Percentiles rank a stretch among this genome's conserved stretches.
Conservation (phyloP, 192 early-diverging fungal genomes). For the Geosiphon pyriformis region DNA sequence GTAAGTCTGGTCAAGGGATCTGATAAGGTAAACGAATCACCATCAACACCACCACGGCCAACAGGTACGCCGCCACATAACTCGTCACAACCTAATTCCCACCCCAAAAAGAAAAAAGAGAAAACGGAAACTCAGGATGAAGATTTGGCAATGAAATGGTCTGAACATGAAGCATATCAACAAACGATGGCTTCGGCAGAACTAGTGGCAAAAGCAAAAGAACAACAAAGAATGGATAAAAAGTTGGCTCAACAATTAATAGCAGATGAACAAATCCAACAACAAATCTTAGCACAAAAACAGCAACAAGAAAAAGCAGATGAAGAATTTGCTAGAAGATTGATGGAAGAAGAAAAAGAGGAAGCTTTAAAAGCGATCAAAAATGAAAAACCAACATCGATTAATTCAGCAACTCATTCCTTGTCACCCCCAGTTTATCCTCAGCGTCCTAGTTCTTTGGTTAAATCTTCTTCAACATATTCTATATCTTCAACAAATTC, state of each 20-base stretch:
- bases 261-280: background rate
- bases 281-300: background rate
- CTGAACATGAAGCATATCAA: background rate
- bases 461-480: background rate
- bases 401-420: background rate
- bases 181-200: background rate
- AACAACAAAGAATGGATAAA: conserved; percentile 4
- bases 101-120: background rate
- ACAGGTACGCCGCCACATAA: background rate
- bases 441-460: background rate
- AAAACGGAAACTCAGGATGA: too few relatives aligned
- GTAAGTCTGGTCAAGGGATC: background rate
- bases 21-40: background rate
- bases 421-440: background rate
- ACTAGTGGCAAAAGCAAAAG: background rate
- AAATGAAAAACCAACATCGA: background rate
- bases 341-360: conserved; percentile 14
- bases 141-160: too few relatives aligned
- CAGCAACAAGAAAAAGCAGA: conserved; percentile 15
- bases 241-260: background rate
- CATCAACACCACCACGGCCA: background rate
- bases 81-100: background rate
- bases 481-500: background rate
- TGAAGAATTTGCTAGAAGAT: conserved; percentile 15
- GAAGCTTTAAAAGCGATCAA: background rate